phyloP scores from a whole-genome alignment of 1,139 yeast genomes.

The Nematodospora anomalae region DNA sequence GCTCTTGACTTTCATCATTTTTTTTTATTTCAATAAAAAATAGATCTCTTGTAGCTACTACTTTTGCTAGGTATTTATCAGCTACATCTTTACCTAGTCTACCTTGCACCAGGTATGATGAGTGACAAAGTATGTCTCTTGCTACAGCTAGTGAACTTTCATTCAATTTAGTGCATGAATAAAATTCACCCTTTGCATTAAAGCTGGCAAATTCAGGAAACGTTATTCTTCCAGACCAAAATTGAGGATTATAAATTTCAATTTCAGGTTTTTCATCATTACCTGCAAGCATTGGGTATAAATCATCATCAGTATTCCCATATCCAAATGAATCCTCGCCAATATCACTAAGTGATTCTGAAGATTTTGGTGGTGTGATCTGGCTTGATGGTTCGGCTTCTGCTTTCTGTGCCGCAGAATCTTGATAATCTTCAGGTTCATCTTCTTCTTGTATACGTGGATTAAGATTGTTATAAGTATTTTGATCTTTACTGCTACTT shows the following conservation, averaged over 20 bases:
- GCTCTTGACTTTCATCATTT: conserved; percentile 8
- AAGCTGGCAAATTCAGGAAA: conserved; percentile 59
- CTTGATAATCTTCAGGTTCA: conserved; percentile 21
- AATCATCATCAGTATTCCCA: conserved; percentile 15
- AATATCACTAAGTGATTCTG: conserved; percentile 16
- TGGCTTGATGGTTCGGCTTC: neutral
- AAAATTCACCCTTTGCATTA: conserved; percentile 42
- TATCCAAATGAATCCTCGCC: conserved; percentile 7
- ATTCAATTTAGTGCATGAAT: conserved; percentile 37
- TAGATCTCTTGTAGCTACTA: conserved; percentile 47
- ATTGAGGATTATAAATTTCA: conserved; percentile 11
- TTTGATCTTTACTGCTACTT: conserved; percentile 13
- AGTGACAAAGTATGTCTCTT: conserved; percentile 29
- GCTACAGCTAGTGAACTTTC: conserved; percentile 27
- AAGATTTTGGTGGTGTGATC: conserved; percentile 3
- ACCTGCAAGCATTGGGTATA: conserved; percentile 12
- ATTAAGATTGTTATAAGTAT: conserved; percentile 16
- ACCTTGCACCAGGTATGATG: conserved; percentile 58
- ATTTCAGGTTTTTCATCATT: conserved; percentile 4
- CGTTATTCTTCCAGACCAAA: conserved; percentile 59
- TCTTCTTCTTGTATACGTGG: conserved; percentile 16
- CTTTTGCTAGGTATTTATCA: conserved; percentile 53
- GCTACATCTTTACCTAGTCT: conserved; percentile 57
- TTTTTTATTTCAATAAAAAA: conserved; percentile 44
- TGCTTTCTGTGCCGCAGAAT: conserved; percentile 10